Evolutionary conservation across 2,329 filamentous ascomycete genomes (phyloP).

Genomic region (Zelopaecilomyces penicillatus): DNA sequence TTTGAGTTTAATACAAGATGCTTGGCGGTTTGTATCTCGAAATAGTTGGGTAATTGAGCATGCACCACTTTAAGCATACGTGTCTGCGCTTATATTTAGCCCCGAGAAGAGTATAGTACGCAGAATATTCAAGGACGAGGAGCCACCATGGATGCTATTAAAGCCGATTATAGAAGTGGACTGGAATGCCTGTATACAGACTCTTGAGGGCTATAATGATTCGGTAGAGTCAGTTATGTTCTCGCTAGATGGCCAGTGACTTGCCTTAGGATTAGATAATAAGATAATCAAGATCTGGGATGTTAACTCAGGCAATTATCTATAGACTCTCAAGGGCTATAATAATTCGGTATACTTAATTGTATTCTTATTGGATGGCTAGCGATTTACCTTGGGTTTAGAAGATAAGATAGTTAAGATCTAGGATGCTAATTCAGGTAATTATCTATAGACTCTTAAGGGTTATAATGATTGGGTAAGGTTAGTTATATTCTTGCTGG

Average conservation of each 20-base stretch:
- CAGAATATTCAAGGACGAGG: constrained; percentile 1
- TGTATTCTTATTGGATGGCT: neutral
- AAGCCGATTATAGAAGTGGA: neutral
- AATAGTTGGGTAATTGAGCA: constrained; percentile 1
- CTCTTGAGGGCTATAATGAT: constrained; percentile 5
- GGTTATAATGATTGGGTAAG: neutral
- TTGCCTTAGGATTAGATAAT: neutral
- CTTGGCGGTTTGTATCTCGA: constrained; percentile 2
- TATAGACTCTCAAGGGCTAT: neutral
- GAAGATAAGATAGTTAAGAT: neutral
- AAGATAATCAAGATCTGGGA: neutral
- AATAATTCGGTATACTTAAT: neutral
- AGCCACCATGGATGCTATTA: constrained; percentile 3
- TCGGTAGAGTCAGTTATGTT: constrained; percentile 2
- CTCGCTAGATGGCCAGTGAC: neutral
- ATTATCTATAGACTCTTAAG: neutral
- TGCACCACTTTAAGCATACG: constrained; percentile 5
- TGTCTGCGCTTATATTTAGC: constrained; percentile 5
- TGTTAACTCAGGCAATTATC: neutral
- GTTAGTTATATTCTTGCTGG: neutral
- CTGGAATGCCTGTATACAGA: constrained; percentile 7
- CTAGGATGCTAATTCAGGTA: neutral
- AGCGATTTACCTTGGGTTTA: neutral
- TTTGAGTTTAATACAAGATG: constrained; percentile 1
- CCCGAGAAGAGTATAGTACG: constrained; percentile 2